Evolutionary conservation across 129 eudicot genomes (phyloP).

Genomic region (Tagetes erecta): DNA sequence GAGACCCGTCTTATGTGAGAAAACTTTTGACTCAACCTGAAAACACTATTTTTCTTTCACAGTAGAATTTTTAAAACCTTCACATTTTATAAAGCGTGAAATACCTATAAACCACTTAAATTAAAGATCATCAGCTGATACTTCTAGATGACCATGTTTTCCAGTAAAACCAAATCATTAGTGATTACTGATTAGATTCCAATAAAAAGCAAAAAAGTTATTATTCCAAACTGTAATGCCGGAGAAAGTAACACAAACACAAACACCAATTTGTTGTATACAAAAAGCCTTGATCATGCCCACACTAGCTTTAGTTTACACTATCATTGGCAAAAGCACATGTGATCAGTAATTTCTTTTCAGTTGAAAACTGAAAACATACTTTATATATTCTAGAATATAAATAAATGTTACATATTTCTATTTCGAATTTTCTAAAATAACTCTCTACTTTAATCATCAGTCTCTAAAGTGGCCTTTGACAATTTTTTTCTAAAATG

Average conservation of each 20-base stretch:
- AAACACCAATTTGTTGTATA: slow-evolving; percentile 29
- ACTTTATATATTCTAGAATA: not conserved
- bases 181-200: slow-evolving; percentile 31
- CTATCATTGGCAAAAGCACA: not conserved
- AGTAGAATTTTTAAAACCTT: too few species aligned
- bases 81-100: too few species aligned
- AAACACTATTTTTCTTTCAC: too few species aligned
- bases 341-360: not conserved
- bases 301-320: slow-evolving; percentile 17
- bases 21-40: too few species aligned
- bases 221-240: slow-evolving; percentile 24
- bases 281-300: slow-evolving; percentile 26
- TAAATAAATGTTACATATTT: not conserved
- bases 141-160: slow-evolving; percentile 25
- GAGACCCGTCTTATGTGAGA: too few species aligned
- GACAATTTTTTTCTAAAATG: too few species aligned
- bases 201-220: slow-evolving; percentile 13
- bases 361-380: not conserved
- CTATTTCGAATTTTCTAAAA: not conserved
- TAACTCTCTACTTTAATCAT: too few species aligned
- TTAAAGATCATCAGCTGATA: not conserved
- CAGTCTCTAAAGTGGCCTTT: too few species aligned
- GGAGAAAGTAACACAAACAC: slow-evolving; percentile 38
- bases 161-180: slow-evolving; percentile 23
- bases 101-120: too few species aligned